A percentile compares a stretch with the other conserved stretches of the same genome.
phyloP scores from a whole-genome alignment of 768 basidiomycete species.

The Leucogyrophana mollusca region DNA sequence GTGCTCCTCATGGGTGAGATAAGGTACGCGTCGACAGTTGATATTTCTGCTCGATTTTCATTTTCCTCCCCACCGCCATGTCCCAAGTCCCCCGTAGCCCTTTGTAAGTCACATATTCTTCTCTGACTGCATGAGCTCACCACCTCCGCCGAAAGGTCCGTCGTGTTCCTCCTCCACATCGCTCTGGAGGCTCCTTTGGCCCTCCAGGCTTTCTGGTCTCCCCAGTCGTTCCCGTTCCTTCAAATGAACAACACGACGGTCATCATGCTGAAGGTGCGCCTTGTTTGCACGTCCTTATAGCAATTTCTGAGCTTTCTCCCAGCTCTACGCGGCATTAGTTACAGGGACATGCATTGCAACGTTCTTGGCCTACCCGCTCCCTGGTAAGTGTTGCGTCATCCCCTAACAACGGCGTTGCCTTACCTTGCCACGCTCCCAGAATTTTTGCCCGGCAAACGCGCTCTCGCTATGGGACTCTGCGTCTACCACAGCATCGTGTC shows the following conservation, averaged over 20 bases:
- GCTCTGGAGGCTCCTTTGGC: slow-evolving; percentile 78
- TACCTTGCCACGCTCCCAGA: slow-evolving; percentile 38
- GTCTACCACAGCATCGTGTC: slow-evolving; percentile 75
- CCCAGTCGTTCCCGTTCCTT: slow-evolving; percentile 65
- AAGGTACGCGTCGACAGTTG: slow-evolving; percentile 11
- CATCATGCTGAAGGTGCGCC: slow-evolving; percentile 69
- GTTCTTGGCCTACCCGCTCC: slow-evolving; percentile 66
- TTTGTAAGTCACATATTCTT: slow-evolving; percentile 30
- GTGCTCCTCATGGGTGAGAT: slow-evolving; percentile 4
- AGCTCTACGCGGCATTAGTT: slow-evolving; percentile 71
- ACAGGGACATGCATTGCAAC: slow-evolving; percentile 60
- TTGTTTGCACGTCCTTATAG: neutral
- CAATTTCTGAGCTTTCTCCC: neutral
- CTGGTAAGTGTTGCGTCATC: slow-evolving; percentile 46
- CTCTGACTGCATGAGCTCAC: neutral
- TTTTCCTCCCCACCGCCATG: slow-evolving; percentile 8
- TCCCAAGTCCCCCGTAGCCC: slow-evolving; percentile 35
- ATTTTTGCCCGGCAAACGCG: slow-evolving; percentile 83
- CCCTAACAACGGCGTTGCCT: neutral
- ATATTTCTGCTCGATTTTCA: neutral
- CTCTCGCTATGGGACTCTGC: slow-evolving; percentile 72
- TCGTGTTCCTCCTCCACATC: slow-evolving; percentile 76
- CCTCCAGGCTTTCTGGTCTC: slow-evolving; percentile 70
- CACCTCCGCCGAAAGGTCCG: slow-evolving; percentile 41
- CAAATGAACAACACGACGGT: slow-evolving; percentile 82